phyloP scores from a whole-genome alignment of 768 basidiomycete species.

The Coprinopsis cinerea region DNA sequence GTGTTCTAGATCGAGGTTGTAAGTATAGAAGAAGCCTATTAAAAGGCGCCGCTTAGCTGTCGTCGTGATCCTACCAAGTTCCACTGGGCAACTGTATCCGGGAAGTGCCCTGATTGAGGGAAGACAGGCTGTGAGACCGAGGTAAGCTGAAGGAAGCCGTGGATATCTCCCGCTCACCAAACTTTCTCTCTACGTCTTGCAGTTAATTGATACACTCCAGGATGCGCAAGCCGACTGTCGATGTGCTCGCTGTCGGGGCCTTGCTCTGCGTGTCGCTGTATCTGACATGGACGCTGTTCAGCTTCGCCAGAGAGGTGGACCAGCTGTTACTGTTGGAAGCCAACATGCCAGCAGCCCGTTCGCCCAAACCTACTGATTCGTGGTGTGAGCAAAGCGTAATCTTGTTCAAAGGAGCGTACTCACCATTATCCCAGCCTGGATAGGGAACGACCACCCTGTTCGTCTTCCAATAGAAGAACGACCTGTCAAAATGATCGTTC shows the following conservation, averaged over 20 bases:
- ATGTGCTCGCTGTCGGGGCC: constrained; percentile 18
- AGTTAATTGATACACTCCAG: too few relatives aligned
- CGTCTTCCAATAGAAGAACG: constrained; percentile 22
- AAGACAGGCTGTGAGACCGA: too few relatives aligned
- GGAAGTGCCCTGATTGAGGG: too few relatives aligned
- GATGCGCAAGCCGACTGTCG: constrained; percentile 2
- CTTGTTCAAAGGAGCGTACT: background rate
- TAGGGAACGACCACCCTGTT: constrained; percentile 23
- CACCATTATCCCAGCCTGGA: constrained; percentile 15
- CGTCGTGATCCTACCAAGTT: too few relatives aligned
- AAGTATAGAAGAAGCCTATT: too few relatives aligned
- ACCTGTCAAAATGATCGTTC: constrained; percentile 21
- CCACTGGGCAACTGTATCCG: too few relatives aligned
- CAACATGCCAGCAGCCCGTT: constrained; percentile 13
- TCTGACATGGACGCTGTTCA: constrained; percentile 20
- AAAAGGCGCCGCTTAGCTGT: too few relatives aligned
- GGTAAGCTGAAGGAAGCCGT: too few relatives aligned
- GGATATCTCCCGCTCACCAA: too few relatives aligned
- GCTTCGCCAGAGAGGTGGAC: constrained; percentile 17
- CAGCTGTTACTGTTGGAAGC: constrained; percentile 16
- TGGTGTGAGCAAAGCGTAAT: constrained; percentile 18
- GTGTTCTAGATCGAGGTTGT: too few relatives aligned
- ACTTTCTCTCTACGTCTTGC: too few relatives aligned
- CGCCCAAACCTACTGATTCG: constrained; percentile 15
- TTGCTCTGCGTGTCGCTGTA: constrained; percentile 21